Conservation (phyloP, 768 basidiomycete genomes). For the Postia placenta region DNA sequence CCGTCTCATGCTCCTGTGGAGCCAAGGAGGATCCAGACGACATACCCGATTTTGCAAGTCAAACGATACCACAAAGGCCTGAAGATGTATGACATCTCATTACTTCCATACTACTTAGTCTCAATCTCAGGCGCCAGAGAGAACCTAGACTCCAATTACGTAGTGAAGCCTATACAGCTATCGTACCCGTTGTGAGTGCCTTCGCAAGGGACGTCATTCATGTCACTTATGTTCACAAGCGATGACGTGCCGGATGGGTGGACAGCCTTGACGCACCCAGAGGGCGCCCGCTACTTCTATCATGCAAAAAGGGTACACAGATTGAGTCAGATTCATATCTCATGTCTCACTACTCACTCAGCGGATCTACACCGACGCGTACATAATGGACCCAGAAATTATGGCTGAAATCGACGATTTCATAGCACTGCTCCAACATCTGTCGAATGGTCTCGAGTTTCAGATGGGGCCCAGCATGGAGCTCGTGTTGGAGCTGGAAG, state of each 20-base stretch:
- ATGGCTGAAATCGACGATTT: not conserved
- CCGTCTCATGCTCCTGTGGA: too few species aligned
- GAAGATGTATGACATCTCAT: not conserved
- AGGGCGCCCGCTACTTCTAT: not conserved
- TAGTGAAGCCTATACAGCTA: not conserved
- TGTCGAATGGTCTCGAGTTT: not conserved
- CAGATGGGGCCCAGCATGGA: not conserved
- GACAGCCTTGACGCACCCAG: not conserved
- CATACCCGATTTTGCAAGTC: not conserved
- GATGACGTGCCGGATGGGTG: not conserved
- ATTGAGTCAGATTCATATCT: not conserved
- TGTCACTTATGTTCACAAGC: not conserved
- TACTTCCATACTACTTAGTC: not conserved
- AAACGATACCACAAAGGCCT: not conserved
- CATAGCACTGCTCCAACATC: not conserved
- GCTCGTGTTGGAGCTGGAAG: not conserved
- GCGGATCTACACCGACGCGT: not conserved
- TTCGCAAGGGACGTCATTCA: not conserved
- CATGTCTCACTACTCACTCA: not conserved
- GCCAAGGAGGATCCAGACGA: not conserved
- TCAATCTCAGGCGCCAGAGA: too few species aligned
- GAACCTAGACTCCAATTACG: not conserved
- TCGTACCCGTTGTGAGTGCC: not conserved
- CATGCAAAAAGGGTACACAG: not conserved
- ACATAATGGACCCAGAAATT: not conserved